Base-by-base conservation (phyloP, 2,329 filamentous ascomycete species). In the Fusarium sp. region DNA sequence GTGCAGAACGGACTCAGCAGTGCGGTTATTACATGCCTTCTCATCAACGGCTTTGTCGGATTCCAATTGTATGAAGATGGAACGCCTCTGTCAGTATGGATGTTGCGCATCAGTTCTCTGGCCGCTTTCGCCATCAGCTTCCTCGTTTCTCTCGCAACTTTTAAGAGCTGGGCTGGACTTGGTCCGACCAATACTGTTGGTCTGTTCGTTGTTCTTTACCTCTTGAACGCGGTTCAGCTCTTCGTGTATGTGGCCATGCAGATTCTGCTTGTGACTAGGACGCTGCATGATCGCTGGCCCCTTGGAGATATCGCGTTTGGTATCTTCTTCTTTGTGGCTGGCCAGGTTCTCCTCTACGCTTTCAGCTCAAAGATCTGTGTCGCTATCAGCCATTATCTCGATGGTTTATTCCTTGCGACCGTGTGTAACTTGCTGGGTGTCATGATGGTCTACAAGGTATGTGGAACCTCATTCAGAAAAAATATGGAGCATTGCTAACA, bases 391-490 rank as follows among this genome's bases (percentile, higher is more conserved):
- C 96, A 99, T 80, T 99, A 98, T 78, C 82, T 99, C 48, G 96
- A 99, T 76, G 95, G 95, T 1, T 82, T 98, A 47, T 97, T 98
- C 83, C 94, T 99, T 77, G 93, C 94, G 7, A 98, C 95, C 1
- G 90, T 95, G 57, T 96, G 94, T 84, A 99, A 99, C 77, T 82
- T 99, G 43, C 84, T 99, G 42, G 93, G 91, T 15, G 95, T 99
- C 65, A 99, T 99, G 96, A 99, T 98, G 96, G 91, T 99, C 37
- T 99, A 99, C 87, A 99, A 99, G 91, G 93, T 86, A 81, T 54
- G 81, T 74, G 21, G 21, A 35, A 28, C 16, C 24, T 23, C 11
- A 53, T 5, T 4, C 39, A 35, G 11, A 47, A 43, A 16, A 12
- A 20, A 20, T 15, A 8, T n/a, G 11, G 26, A 33, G 9, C 3